Evolutionary conservation across 345 rosid genomes (phyloP), one percentile per base, ranked within the genome.

Genomic region (Hibiscus tridactylites): DNA sequence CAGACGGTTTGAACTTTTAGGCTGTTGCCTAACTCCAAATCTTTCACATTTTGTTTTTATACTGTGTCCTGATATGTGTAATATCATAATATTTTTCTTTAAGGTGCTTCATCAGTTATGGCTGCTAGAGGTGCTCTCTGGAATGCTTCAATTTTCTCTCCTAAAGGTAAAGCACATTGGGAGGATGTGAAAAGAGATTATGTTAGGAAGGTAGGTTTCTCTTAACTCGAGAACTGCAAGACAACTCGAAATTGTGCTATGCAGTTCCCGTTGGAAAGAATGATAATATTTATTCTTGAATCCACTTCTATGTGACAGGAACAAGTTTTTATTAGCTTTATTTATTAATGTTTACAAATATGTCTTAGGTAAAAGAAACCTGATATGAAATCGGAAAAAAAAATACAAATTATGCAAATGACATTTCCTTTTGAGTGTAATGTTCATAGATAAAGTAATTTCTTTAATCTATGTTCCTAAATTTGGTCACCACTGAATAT

Each of bases 41-140:
- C 39, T 72, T 66, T 72, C 46, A 2, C 21, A 21, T 57, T 78
- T 9, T 68, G 71, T 33, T 6, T 37, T 24, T 26, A 33, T 37
- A 33, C 57, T 8, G 3, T 2, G 26, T 33, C 47, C n/a, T 61
- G 21, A 69, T 62, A 6, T 52, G 37, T 39, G 56, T 12, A 52
- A 42, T 53, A 64, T 71, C 37, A 42, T 66, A n/a, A n/a, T 31
- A 4, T 37, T 71, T 52, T 58, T 63, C 24, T 6, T 37, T 37
- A 81, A 89, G 98, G 98, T 54, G 96, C 96, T 52, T 87, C 93
- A 3, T 87, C 98, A 2, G 90, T 87, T 77, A 93, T 93, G 98
- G 93, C 82, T 79, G 97, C 92, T 8, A 89, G 98, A 84, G 98
- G 97, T 78, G 97, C 97, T 65, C 85, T 89, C 75, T 91, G 98